Base-by-base conservation (phyloP, 2,329 filamentous ascomycete species). In the Monosporascus sp. region DNA sequence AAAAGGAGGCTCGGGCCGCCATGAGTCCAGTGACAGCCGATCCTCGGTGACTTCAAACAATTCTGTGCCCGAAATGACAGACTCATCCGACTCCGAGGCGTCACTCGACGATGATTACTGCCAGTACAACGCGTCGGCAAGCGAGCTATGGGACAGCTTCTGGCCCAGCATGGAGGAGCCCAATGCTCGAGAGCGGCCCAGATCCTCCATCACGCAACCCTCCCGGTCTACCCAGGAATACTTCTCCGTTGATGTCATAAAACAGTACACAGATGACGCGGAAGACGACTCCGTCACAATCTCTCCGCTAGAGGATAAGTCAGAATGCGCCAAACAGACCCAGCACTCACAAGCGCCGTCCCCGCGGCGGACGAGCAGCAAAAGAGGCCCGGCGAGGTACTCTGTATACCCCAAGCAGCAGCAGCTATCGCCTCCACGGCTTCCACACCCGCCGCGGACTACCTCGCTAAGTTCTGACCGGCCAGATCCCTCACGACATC, bases 71-170 rank as follows among this genome's bases (percentile, higher is more conserved):
- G 73, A 74, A 27, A 70, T 81, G 62, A 71, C 78, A 17, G 77
- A 81, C 56, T 75, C 80, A 59, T 73, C 72, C 6, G 77, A 79
- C 58, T 80, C 77, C 5, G 79, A 81, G 49, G 62, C 67, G 18
- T 81, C 78, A 6, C 58, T 68, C 34, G 78, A 82, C 20, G 78
- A 80, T 42, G 77, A 81, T 22, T 31, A 46, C 57, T 72, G 73
- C 52, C 73, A 77, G 54, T 75, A 78, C 55, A 73, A 76, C 51
- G 62, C 70, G 20, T 71, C 76, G 34, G 69, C 70, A 5, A 63
- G 71, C 25, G 72, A 77, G 58, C 62, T 79, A 2, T 82, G 78
- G 78, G 75, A 81, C 59, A 75, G 68, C 50, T 82, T 80, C 60
- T 80, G 76, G 77, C 67, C 57, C 7, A 60, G 51, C 37, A 38